Conservation (phyloP, 225 moss, liverwort and hornwort species). For the Antitrichia curtipendula region DNA sequence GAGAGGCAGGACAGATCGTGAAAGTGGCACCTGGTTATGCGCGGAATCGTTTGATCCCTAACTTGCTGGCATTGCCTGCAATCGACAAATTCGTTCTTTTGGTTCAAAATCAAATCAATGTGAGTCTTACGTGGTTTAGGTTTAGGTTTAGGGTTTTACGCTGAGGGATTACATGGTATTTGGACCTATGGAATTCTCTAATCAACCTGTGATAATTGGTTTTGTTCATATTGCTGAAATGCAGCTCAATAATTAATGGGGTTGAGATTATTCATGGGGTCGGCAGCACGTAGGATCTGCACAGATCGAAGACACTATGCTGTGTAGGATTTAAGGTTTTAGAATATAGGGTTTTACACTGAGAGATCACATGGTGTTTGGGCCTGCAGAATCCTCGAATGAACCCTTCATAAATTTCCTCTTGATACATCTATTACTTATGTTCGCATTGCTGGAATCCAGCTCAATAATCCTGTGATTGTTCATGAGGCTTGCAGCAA, state of each 20-base stretch:
- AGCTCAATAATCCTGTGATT: not conserved
- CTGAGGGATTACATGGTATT: not conserved
- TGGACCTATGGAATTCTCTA: not conserved
- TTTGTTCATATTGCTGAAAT: not conserved
- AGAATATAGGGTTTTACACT: not conserved
- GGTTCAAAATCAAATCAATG: conserved; percentile 65
- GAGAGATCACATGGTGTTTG: not conserved
- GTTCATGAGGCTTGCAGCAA: conserved; percentile 23
- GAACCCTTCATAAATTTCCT: not conserved
- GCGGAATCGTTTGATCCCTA: conserved; percentile 88
- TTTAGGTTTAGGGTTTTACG: not conserved
- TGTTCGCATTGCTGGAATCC: not conserved
- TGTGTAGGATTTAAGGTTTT: not conserved
- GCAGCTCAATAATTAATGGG: not conserved
- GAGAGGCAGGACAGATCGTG: conserved; percentile 90
- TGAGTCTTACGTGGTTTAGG: not conserved
- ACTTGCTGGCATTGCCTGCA: conserved; percentile 79
- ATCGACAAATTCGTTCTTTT: conserved; percentile 79
- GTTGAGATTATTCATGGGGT: not conserved
- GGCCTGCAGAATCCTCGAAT: not conserved
- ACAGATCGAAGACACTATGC: conserved; percentile 17
- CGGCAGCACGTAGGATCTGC: conserved; percentile 28
- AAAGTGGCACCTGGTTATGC: conserved; percentile 91
- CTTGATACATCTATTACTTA: not conserved
- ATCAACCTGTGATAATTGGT: not conserved